Evolutionary conservation across 2,329 filamentous ascomycete genomes (phyloP), one percentile per base, ranked within the genome.

Genomic region (Cordyceps javanica): DNA sequence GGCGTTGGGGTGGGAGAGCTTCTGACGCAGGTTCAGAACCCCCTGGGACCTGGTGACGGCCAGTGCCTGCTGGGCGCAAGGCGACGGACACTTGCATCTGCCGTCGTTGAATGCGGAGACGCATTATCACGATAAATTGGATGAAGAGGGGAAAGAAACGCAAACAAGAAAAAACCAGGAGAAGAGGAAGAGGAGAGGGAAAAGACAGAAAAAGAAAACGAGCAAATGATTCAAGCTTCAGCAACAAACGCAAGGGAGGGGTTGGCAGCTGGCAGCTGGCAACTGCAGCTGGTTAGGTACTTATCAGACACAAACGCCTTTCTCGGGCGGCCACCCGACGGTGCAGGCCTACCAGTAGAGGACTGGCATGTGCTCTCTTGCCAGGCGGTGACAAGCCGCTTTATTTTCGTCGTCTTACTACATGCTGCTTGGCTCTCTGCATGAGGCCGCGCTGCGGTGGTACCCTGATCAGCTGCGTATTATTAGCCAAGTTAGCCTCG

Each of bases 341-440:
- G n/a, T n/a, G n/a, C n/a, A n/a, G n/a, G n/a, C n/a, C n/a, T n/a
- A n/a, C n/a, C n/a, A n/a, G n/a, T n/a, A n/a, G n/a, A n/a, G n/a
- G n/a, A n/a, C n/a, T n/a, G 19, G 34, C 53, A 56, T 49, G 44
- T 56, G 53, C 50, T 21, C n/a, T 4, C 7, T 38, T 6, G 2
- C 5, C 38, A 39, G 38, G 34, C n/a, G 38, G 38, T 5, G n/a
- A 41, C 38, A 49, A 56, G 53, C 53, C 53, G 53, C 53, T 49
- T 56, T 56, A 56, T 56, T 56, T 56, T 56, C 53, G 53, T 55
- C 53, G 44, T 56, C 53, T 56, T 49, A 48, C 44, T 39, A 42
- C 36, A 39, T 30, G 5, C 41, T 55, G 32, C 45, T 25, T 41
- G 30, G 16, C 23, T 46, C 23, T 46, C 52, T 46, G 9, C 26